Evolutionary conservation across 768 basidiomycete genomes (phyloP).

Genomic region (Russula compacta): DNA sequence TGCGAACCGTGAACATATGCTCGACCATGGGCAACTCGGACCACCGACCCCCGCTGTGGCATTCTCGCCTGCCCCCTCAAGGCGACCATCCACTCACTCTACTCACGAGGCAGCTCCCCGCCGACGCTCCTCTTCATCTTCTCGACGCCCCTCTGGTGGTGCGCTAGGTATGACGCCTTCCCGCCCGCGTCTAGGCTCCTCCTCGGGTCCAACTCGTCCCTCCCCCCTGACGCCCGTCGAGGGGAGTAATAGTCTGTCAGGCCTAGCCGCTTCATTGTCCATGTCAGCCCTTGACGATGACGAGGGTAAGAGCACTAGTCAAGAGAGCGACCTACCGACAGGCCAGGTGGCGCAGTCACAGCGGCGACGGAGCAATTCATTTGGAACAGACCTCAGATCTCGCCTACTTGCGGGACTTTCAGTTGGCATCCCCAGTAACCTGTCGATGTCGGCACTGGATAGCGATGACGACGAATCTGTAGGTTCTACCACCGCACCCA

Average conservation of each 20-base stretch:
- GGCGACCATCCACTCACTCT: conserved; percentile 28
- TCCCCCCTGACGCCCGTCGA: conserved; percentile 7
- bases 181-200: conserved; percentile 15
- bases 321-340: conserved; percentile 18
- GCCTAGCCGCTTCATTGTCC: conserved; percentile 12
- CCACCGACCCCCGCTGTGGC: conserved; percentile 48
- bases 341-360: not conserved
- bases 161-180: conserved; percentile 1
- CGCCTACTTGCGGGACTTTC: conserved; percentile 6
- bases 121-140: conserved; percentile 10
- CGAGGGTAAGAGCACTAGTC: conserved; percentile 17
- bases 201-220: conserved; percentile 2
- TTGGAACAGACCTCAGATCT: conserved; percentile 9
- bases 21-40: conserved; percentile 76
- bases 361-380: not conserved
- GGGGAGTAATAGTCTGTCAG: conserved; percentile 8
- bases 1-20: conserved; percentile 88
- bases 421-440: conserved; percentile 26
- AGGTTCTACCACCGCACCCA: not conserved
- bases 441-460: conserved; percentile 48
- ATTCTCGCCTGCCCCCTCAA: conserved; percentile 40
- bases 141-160: conserved; percentile 17
- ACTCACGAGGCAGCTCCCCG: conserved; percentile 12
- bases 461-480: conserved; percentile 36
- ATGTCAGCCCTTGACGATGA: conserved; percentile 27